Conservation (phyloP, 202 grass and related monocot species). For the Cymbopogon flexuosus region DNA sequence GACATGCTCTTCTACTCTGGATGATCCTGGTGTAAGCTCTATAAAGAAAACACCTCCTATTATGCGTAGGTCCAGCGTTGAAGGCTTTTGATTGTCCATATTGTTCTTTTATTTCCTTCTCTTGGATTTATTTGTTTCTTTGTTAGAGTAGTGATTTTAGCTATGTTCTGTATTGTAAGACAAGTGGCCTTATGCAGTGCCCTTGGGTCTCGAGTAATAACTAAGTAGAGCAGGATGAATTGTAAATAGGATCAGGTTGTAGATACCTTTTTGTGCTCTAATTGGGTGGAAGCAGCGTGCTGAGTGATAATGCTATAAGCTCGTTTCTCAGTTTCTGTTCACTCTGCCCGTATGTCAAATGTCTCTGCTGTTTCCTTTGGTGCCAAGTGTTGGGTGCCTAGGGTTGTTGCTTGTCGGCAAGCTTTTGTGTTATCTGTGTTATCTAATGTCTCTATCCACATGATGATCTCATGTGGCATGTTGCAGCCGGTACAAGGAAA, state of each 20-base stretch:
- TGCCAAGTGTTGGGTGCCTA: neutral
- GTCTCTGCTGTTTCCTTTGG: neutral
- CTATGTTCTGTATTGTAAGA: conserved; percentile 40
- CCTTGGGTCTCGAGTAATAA: conserved; percentile 29
- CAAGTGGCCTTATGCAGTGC: conserved; percentile 32
- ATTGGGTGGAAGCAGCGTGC: conserved; percentile 34
- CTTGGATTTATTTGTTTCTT: conserved; percentile 61
- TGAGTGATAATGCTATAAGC: conserved; percentile 39
- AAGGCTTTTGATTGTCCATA: conserved; percentile 95
- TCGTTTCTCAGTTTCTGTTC: conserved; percentile 17
- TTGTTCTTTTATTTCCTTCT: conserved; percentile 24
- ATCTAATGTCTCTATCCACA: conserved; percentile 31
- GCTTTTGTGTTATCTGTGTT: neutral
- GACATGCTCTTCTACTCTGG: conserved; percentile 51
- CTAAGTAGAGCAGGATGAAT: conserved; percentile 36
- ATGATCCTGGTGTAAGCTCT: conserved; percentile 57
- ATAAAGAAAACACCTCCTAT: conserved; percentile 40
- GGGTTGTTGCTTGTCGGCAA: conserved; percentile 23
- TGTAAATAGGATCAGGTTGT: conserved; percentile 82
- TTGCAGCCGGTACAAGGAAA: conserved; percentile 10
- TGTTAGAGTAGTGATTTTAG: conserved; percentile 47
- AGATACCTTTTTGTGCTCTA: conserved; percentile 59
- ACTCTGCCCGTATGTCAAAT: neutral
- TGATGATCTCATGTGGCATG: conserved; percentile 16
- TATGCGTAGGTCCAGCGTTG: conserved; percentile 48